These are phyloP conservation scores for Euphorbia peplus DNA, from an alignment of 345 rosid genomes.

Conservation along the genomic window DNA sequence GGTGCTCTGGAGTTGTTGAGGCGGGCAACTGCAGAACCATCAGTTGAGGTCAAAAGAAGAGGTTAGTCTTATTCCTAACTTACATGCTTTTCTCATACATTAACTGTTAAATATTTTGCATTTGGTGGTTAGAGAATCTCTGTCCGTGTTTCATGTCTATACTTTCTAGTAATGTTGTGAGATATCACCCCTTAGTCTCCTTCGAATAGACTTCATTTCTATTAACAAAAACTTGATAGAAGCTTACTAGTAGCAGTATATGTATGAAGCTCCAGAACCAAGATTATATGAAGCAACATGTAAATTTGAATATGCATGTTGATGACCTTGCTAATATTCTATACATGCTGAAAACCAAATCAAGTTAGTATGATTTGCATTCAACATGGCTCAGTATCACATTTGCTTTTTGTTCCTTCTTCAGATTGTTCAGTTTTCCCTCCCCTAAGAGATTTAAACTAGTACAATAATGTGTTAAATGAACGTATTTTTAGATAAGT, in stretches of 20 bases:
- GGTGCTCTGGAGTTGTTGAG: conserved; percentile 89
- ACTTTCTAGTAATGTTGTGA: neutral
- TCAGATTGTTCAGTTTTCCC: neutral
- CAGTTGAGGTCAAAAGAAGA: conserved; percentile 91
- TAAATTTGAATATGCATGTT: neutral
- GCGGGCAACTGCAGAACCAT: conserved; percentile 94
- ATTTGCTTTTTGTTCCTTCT: neutral
- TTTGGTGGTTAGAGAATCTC: neutral
- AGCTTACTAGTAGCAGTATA: neutral
- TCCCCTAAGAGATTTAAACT: neutral
- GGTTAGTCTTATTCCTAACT: conserved; percentile 30
- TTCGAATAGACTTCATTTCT: neutral
- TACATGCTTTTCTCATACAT: neutral
- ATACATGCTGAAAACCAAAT: neutral
- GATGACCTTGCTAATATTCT: neutral
- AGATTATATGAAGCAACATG: neutral
- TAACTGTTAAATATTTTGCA: neutral
- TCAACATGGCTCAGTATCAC: neutral
- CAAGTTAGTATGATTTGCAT: neutral
- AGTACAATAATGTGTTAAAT: neutral
- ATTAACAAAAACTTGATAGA: neutral
- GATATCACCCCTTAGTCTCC: neutral
- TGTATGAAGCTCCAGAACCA: neutral
- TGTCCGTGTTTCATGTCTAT: neutral
- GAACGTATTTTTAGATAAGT: neutral